Conservation (phyloP, 371 early-diverging fungal genomes). For the Mortierella sp. region DNA sequence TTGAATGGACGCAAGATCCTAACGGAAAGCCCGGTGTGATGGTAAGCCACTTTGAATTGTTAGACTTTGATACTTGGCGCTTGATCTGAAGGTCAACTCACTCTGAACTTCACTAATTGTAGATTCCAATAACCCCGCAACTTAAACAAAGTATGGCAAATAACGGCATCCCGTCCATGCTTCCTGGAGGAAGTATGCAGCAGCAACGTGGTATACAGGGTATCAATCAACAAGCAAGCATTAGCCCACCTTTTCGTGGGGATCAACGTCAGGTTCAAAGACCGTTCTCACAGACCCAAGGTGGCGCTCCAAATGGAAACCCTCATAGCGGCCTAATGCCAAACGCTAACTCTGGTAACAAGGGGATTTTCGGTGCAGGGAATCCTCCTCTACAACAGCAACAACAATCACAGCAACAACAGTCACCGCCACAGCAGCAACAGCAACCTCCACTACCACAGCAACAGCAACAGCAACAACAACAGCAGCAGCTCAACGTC, state of each 20-base stretch:
- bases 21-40: conserved; percentile 15
- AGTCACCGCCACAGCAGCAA: conserved; percentile 5
- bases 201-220: conserved; percentile 26
- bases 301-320: neutral
- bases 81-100: neutral
- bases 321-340: conserved; percentile 2
- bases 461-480: conserved; percentile 2
- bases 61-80: neutral
- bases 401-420: neutral
- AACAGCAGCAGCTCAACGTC: conserved; percentile 3
- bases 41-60: conserved; percentile 21
- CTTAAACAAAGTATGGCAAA: conserved; percentile 7
- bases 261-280: conserved; percentile 35
- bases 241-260: conserved; percentile 35
- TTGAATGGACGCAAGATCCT: conserved; percentile 40
- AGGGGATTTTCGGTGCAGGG: conserved; percentile 13
- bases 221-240: conserved; percentile 18
- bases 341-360: conserved; percentile 8
- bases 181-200: conserved; percentile 20
- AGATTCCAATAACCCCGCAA: conserved; percentile 17
- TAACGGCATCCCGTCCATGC: conserved; percentile 19
- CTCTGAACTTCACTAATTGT: neutral
- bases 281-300: conserved; percentile 23
- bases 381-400: neutral
- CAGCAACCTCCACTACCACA: neutral